Evolutionary conservation across 257 asterid species (phyloP).

Genomic region (Agastache rugosa): DNA sequence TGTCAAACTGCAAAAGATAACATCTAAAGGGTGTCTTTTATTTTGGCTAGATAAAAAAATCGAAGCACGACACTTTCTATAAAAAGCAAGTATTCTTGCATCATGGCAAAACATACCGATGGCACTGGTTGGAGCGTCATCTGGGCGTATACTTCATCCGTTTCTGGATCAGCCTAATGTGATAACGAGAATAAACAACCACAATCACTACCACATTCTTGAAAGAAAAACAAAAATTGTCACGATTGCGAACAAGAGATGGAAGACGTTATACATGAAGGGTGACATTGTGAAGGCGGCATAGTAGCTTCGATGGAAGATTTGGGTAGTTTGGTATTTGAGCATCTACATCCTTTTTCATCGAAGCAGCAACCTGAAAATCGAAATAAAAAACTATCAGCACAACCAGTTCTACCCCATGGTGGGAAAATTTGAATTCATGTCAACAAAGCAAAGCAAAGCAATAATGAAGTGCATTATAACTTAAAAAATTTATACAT

Average conservation of each 20-base stretch:
- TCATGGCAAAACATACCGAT: constrained; percentile 48
- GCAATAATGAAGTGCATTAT: not conserved
- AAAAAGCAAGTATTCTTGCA: not conserved
- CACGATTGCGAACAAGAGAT: constrained; percentile 6
- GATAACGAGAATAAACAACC: not conserved
- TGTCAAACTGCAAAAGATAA: constrained; percentile 70
- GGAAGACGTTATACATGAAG: constrained; percentile 57
- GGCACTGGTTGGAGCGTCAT: constrained; percentile 96
- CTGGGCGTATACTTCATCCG: constrained; percentile 93
- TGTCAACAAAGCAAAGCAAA: not conserved
- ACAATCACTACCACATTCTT: constrained; percentile 14
- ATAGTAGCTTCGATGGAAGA: constrained; percentile 87
- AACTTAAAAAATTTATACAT: not conserved
- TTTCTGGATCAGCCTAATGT: constrained; percentile 90
- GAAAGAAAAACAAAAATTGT: not conserved
- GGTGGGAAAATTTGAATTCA: not conserved
- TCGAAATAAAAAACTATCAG: constrained; percentile 16
- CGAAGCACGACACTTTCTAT: not conserved
- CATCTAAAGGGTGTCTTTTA: not conserved
- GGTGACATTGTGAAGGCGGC: constrained; percentile 84
- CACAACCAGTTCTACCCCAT: not conserved
- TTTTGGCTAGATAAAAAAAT: not conserved
- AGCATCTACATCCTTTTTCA: constrained; percentile 82
- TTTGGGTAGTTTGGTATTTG: constrained; percentile 88
- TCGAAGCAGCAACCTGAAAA: constrained; percentile 91